Conservation (phyloP, 1,139 yeast genomes). For the Komagataea norvegica region DNA sequence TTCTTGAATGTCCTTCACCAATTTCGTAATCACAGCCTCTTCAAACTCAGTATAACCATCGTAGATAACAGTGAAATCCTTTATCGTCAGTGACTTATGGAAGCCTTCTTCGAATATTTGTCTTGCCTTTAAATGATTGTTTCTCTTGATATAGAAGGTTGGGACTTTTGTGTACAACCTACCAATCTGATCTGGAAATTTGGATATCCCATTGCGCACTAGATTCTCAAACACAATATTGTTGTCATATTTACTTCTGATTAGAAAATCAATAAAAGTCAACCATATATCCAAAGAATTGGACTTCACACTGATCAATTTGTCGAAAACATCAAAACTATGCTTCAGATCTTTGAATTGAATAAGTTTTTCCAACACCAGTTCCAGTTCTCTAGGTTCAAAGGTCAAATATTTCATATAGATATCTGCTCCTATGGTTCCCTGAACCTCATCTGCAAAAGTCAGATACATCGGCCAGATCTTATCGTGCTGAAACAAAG, state of each 20-base stretch:
- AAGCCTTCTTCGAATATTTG: conserved; percentile 46
- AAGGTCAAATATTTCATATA: conserved; percentile 44
- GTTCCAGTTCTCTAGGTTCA: conserved; percentile 33
- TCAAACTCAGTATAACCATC: conserved; percentile 62
- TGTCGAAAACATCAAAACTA: conserved; percentile 26
- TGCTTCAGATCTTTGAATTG: conserved; percentile 25
- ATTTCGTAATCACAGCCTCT: conserved; percentile 42
- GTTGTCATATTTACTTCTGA: conserved; percentile 19
- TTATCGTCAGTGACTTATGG: conserved; percentile 42
- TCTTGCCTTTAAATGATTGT: conserved; percentile 40
- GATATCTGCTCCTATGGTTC: conserved; percentile 37
- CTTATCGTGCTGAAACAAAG: conserved; percentile 47
- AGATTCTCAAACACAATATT: conserved; percentile 32
- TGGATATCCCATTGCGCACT: conserved; percentile 35
- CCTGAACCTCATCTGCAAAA: conserved; percentile 48
- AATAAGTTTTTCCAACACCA: conserved; percentile 30
- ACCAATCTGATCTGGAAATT: conserved; percentile 61
- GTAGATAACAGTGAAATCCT: conserved; percentile 62
- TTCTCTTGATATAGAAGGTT: conserved; percentile 38
- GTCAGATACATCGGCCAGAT: conserved; percentile 58
- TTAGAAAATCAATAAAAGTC: conserved; percentile 44
- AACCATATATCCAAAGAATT: conserved; percentile 42
- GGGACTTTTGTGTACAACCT: conserved; percentile 48
- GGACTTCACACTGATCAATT: conserved; percentile 32
- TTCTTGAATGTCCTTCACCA: conserved; percentile 31